Evolutionary conservation across 108 stramenopile species (phyloP), one percentile per base, ranked within the genome.

Genomic region (Cyclotella kingstonii): DNA sequence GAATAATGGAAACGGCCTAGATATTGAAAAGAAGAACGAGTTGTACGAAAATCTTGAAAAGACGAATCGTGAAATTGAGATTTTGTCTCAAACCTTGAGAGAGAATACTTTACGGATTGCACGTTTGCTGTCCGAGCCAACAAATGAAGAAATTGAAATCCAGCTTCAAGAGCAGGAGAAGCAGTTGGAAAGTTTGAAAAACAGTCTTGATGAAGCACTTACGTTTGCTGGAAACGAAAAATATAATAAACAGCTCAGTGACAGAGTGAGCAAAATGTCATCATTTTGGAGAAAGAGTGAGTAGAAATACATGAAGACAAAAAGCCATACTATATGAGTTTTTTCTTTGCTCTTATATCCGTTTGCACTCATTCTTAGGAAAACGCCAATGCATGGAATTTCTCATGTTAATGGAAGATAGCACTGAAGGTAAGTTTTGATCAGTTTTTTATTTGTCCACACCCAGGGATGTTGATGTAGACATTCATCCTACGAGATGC

Each of bases 111-210:
- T 63, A 10, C 67, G 61, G 18, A 64, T 80, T 9, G 51, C 38
- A n/a, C 63, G 79, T 47, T 68, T 91, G 9, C 33, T 84, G 5
- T 71, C 85, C 0, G 85, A 92, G 60, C 90, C 90, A 17, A 86
- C 79, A 29, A 92, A 92, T 57, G 83, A 82, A 55, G 85, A 83
- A 38, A 53, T 81, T 8, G 56, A 44, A 17, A 8, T 29, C 29
- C 34, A 42, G 15, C 68, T 88, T 21, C 78, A 63, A 31, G 45
- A 52, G 15, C 63, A 63, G n/a, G 81, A 85, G 58, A 71, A 68
- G 18, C 43, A 44, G 21, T 27, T 84, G 17, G 30, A 27, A 17
- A 60, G 73, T 3, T 53, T 87, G 26, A 67, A 54, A 11, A 56
- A 74, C 0, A 58, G 67, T 33, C 74, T 92, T 26, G 78, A 77